Base-by-base conservation (phyloP, 805 yeast genomes). In the Spathaspora sp. region DNA sequence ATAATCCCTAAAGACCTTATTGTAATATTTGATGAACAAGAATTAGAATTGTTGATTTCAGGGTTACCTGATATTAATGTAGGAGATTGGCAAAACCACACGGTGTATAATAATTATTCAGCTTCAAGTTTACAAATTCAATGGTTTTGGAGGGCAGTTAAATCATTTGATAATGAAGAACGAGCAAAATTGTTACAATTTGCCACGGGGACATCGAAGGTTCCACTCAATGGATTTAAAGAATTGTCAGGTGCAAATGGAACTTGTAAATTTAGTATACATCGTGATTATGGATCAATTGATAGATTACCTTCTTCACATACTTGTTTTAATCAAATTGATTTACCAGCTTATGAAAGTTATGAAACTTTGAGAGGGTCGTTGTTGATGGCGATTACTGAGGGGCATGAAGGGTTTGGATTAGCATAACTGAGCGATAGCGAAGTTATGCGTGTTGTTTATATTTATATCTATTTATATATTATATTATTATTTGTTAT, bases 71-170 rank as follows among this genome's bases (percentile, higher is more conserved):
- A 93, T 60, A 91, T 94, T 60, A 97, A 90, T 70, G 93, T 93
- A 18, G 89, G 85, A 58, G 99, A 94, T 64, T 94, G 99, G 99
- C 87, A 88, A 57, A 85, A 83, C 61, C 88, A 94, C 64, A 82
- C 97, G 1, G 76, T 73, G 1, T 87, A 94, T 68, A 86, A 81
- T 46, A 93, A 91, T 64, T 94, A 93, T 66, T 80, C 90, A 0
- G 78, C 92, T 0, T 78, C 88, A 1, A 88, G 96, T 1, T 83
- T 89, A 29, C 97, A 92, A 64, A 85, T 94, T 51, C 91, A 87
- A 63, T 93, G 97, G 89, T 94, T 94, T 71, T 94, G 99, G 99
- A 78, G 97, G 64, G 97, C 97, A 1, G 97, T 94, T 12, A 82
- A 90, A 60, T 89, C 97, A 0, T 94, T 94, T 70, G 97, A 90